Percentiles rank a stretch among this genome's conserved stretches.
Evolutionary conservation across 768 basidiomycete species (phyloP).

Genomic region (Lactarius indigo): DNA sequence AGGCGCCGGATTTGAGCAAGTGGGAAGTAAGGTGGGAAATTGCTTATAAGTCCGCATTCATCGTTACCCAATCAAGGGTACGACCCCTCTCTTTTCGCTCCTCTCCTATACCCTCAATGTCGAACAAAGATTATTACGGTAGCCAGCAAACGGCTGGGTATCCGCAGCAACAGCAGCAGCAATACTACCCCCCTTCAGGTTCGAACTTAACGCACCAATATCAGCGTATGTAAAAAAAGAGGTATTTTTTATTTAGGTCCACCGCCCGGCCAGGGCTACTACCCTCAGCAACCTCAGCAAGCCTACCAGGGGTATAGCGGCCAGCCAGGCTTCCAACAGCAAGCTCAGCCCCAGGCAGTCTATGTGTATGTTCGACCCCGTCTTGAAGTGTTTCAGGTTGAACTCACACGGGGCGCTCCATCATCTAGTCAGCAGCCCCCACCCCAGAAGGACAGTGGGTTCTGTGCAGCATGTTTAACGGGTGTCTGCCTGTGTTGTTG

Average conservation of each 20-base stretch:
- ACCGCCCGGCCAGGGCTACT: constrained; percentile 66
- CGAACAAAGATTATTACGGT: constrained; percentile 71
- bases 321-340: constrained; percentile 47
- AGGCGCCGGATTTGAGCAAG: background rate
- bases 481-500: constrained; percentile 65
- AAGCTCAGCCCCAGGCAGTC: constrained; percentile 74
- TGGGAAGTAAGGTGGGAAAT: too few relatives aligned
- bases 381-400: background rate
- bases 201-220: constrained; percentile 18
- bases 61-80: background rate
- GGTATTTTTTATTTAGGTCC: constrained; percentile 35
- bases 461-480: constrained; percentile 64
- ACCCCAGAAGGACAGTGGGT: constrained; percentile 44
- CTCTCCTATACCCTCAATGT: constrained; percentile 36
- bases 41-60: constrained; percentile 15
- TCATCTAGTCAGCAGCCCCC: constrained; percentile 43
- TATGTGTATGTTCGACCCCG: constrained; percentile 59
- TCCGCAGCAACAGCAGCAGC: constrained; percentile 38
- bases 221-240: constrained; percentile 26
- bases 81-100: constrained; percentile 4
- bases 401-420: constrained; percentile 25
- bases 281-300: constrained; percentile 70
- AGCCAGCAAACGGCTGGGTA: constrained; percentile 37
- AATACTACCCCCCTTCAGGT: constrained; percentile 57
- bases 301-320: constrained; percentile 51